Base-by-base conservation (phyloP, 2,329 filamentous ascomycete genomes). In the Xylaria polymorpha region DNA sequence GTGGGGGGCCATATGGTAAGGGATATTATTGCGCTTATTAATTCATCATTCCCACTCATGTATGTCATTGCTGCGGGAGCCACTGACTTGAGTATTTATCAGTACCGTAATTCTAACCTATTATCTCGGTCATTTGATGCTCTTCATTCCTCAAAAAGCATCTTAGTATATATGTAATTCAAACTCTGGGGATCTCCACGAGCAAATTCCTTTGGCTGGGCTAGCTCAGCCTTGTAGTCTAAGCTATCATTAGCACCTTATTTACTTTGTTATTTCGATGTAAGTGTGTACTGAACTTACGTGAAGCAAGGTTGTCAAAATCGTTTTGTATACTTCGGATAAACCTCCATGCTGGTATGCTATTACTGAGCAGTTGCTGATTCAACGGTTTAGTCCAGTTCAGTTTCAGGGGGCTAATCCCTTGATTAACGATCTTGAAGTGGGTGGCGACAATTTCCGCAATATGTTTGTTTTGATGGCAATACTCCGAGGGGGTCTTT, bases 341-440 rank as follows among this genome's bases (percentile, higher is more conserved):
- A 9, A 67, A 67, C 14, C 5, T 55, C 18, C 55, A 48, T 5
- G 60, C 65, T 25, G 32, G 25, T 15, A 55, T 14, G 20, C 65
- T 67, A n/a, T 67, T 46, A 32, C 55, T 67, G n/a, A 67, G 46
- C 18, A 67, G 53, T 53, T 64, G 60, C 39, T 67, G 60, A 20
- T 67, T 67, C 20, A 67, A 59, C 7, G 15, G 60, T 3, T 67
- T 67, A 14, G 53, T 67, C 65, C 60, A 67, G 44, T 67, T 64
- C 20, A 64, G 60, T 41, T 67, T 64, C 20, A 67, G 22, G n/a
- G 65, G 65, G 12, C 60, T 60, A 18, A n/a, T 64, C 32, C 60
- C 65, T 59, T 67, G 65, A 41, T 64, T 67, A n/a, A 67, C 65
- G 12, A 67, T 59, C 35, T 58, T 59, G 46, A 67, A 67, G 46